Evolutionary conservation across 805 yeast genomes (phyloP), one percentile per base, ranked within the genome.

Genomic region (Cephaloascus fragrans): DNA sequence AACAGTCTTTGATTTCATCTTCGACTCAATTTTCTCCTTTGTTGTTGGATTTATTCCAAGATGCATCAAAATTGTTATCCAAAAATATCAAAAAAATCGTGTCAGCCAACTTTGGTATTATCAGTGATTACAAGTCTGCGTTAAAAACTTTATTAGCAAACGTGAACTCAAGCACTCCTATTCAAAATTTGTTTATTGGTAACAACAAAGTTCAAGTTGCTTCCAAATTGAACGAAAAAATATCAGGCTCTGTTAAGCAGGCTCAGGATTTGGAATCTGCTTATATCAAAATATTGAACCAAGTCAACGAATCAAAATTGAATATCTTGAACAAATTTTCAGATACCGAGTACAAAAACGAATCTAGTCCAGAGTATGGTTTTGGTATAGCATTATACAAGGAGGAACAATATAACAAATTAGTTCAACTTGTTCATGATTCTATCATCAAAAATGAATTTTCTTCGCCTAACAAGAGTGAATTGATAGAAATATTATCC

Each of bases 351-450:
- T 62, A 65, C 38, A 74, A 75, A 3, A 52, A 53, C 23, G 59
- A 61, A 26, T 52, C 77, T 16, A 73, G 77, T 38, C 97, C 97
- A 18, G 97, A 88, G 60, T 89, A 66, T 53, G 96, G 96, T 6
- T 85, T 73, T 48, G 97, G 97, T 57, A 62, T 75, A 19, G 87
- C 69, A 54, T 59, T 88, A 48, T 74, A 71, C 38, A 62, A 62
- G 31, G 72, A 75, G 48, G 77, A 77, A 47, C 69, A 72, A 44
- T 71, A 73, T 39, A 51, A 57, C 19, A 57, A 61, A 19, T 65
- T 81, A 45, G 48, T 73, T 14, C 51, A 57, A 8, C 52, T 67
- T 37, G 75, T 78, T 6, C 63, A 67, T 44, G 51, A 57, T 18
- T 63, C 79, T 4, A 60, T 76, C 14, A 67, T 69, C 50, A 57